Percentiles rank a stretch among this genome's conserved stretches.
Evolutionary conservation across 2,329 filamentous ascomycete species (phyloP).

Genomic region (Colletotrichum salicis): DNA sequence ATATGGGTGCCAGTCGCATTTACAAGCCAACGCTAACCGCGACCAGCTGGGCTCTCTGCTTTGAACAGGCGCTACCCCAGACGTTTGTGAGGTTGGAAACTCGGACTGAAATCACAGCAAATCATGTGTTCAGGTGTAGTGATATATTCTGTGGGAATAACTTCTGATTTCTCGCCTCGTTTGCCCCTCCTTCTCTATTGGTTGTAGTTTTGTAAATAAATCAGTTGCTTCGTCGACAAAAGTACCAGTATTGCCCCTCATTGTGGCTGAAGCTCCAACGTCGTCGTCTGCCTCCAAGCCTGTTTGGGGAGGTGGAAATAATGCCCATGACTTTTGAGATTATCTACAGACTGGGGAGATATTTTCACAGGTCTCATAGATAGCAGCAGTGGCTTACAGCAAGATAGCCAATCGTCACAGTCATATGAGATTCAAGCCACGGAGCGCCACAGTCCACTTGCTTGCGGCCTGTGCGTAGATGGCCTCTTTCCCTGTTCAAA

Average conservation of each 20-base stretch:
- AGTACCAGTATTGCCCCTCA: conserved; percentile 28
- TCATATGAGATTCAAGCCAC: not conserved
- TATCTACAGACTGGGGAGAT: not conserved
- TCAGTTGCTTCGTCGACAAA: conserved; percentile 17
- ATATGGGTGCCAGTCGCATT: not conserved
- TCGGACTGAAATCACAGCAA: not conserved
- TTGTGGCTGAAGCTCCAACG: conserved; percentile 28
- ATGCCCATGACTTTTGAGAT: not conserved
- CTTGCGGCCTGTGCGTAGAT: not conserved
- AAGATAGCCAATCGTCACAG: not conserved
- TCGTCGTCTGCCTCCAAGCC: not conserved
- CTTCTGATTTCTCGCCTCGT: not conserved
- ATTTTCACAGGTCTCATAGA: not conserved
- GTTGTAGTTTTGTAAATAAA: conserved; percentile 19
- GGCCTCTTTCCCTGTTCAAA: conserved; percentile 11
- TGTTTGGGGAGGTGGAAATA: conserved; percentile 7
- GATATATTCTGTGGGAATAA: not conserved
- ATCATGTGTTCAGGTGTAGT: not conserved
- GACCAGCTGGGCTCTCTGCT: not conserved
- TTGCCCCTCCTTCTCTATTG: conserved; percentile 24
- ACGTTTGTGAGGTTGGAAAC: not conserved
- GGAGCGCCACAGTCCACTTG: not conserved
- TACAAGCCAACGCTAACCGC: not conserved
- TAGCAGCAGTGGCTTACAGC: not conserved
- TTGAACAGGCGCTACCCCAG: not conserved